phyloP scores from a whole-genome alignment of 108 stramenopile species.

The Cylindrotheca closterium region DNA sequence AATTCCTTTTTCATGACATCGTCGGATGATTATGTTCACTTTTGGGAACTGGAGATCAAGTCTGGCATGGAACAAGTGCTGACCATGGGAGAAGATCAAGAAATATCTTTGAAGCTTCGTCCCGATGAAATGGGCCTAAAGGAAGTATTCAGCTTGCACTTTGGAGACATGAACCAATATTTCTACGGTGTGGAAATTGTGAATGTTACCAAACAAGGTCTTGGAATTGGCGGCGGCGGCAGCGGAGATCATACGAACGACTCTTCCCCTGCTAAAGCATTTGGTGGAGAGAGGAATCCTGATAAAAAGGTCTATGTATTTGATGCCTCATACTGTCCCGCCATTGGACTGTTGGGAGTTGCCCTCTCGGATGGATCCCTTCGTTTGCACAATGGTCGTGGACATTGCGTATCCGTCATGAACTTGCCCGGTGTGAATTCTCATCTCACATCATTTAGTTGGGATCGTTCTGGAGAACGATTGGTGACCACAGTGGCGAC shows the following conservation, averaged over 20 bases:
- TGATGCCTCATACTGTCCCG: conserved; percentile 71
- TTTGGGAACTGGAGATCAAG: conserved; percentile 53
- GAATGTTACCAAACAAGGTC: conserved; percentile 30
- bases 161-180: conserved; percentile 29
- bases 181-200: conserved; percentile 49
- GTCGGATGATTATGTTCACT: conserved; percentile 75
- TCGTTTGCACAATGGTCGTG: conserved; percentile 60
- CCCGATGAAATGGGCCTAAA: conserved; percentile 24
- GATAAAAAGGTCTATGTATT: conserved; percentile 73
- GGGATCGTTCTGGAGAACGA: conserved; percentile 62
- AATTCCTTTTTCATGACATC: conserved; percentile 67
- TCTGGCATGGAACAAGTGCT: conserved; percentile 5
- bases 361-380: conserved; percentile 85
- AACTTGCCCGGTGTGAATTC: conserved; percentile 49
- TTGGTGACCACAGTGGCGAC: conserved; percentile 79
- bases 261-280: conserved; percentile 17
- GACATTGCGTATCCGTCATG: conserved; percentile 54
- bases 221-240: conserved; percentile 28
- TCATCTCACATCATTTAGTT: conserved; percentile 80
- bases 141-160: conserved; percentile 62
- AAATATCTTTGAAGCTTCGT: not conserved
- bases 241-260: conserved; percentile 13
- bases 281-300: conserved; percentile 86
- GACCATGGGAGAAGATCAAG: conserved; percentile 5
- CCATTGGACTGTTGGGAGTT: conserved; percentile 70